A percentile compares a stretch with the other conserved stretches of the same genome.
phyloP scores from a whole-genome alignment of 192 early-diverging fungal species.

The Entrophospora sp. region DNA sequence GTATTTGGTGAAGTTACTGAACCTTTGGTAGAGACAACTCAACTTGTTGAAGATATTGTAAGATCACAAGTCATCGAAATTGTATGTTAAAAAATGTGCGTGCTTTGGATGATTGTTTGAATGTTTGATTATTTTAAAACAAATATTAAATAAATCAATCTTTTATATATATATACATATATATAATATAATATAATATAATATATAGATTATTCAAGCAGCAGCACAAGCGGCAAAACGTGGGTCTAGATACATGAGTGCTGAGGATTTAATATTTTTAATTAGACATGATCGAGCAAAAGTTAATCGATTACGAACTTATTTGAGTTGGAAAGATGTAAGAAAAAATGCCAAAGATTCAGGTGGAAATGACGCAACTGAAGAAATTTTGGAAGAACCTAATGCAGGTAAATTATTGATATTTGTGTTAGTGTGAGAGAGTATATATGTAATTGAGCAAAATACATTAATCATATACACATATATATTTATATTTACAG shows the following conservation, averaged over 20 bases:
- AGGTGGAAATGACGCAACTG: constrained; percentile 42
- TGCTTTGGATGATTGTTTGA: too few relatives aligned
- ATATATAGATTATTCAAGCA: constrained; percentile 66
- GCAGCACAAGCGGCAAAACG: constrained; percentile 76
- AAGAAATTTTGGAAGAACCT: constrained; percentile 46
- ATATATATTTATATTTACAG: too few relatives aligned
- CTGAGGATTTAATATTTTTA: constrained; percentile 94
- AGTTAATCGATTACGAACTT: constrained; percentile 82
- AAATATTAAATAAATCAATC: too few relatives aligned
- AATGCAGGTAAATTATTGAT: constrained; percentile 28
- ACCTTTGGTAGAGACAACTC: constrained; percentile 78
- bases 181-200: not conserved
- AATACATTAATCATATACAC: too few relatives aligned
- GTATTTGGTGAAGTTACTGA: constrained; percentile 93
- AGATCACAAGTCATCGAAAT: constrained; percentile 91
- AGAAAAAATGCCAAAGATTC: constrained; percentile 85
- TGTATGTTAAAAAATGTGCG: too few relatives aligned
- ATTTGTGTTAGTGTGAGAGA: too few relatives aligned
- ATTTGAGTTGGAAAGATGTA: constrained; percentile 93
- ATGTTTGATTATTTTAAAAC: too few relatives aligned
- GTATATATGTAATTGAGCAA: too few relatives aligned
- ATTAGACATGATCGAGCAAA: constrained; percentile 93
- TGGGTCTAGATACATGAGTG: constrained; percentile 65
- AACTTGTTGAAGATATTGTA: constrained; percentile 93
- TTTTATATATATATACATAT: too few relatives aligned